Conservation (phyloP, 495 filamentous ascomycete species). For the Neurospora hispaniola region DNA sequence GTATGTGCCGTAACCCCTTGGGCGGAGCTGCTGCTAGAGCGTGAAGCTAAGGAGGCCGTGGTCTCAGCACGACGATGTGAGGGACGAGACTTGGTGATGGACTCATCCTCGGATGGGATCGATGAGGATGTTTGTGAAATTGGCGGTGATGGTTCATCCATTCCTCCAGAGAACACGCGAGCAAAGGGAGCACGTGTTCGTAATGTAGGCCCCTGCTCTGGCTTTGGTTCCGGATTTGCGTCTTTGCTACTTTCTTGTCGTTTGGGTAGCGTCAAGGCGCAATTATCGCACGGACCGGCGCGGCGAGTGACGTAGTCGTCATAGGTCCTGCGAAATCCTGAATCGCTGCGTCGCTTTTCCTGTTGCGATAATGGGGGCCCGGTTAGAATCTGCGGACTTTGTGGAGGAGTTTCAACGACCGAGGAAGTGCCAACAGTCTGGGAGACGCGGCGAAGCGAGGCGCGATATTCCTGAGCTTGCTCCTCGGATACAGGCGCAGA, state of each 20-base stretch:
- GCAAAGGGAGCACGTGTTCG: constrained; percentile 39
- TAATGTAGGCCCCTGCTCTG: constrained; percentile 30
- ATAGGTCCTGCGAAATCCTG: constrained; percentile 41
- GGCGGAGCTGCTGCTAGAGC: constrained; percentile 35
- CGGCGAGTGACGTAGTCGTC: constrained; percentile 45
- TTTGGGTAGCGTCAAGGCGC: constrained; percentile 49
- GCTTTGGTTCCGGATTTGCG: constrained; percentile 1
- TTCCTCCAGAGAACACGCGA: constrained; percentile 29
- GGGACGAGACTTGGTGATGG: constrained; percentile 7
- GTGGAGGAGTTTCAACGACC: constrained; percentile 49
- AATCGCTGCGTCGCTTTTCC: constrained; percentile 31
- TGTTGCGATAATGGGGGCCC: constrained; percentile 17
- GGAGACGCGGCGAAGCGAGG: constrained; percentile 25
- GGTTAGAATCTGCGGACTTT: constrained; percentile 43
- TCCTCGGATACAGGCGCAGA: constrained; percentile 29
- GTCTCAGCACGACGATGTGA: constrained; percentile 23
- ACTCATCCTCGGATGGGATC: constrained; percentile 35
- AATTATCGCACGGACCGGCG: constrained; percentile 49
- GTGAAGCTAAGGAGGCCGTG: constrained; percentile 23
- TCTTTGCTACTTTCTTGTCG: constrained; percentile 31
- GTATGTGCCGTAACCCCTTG: constrained; percentile 53
- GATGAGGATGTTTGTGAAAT: constrained; percentile 36
- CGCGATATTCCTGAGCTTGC: constrained; percentile 31
- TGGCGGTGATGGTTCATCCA: constrained; percentile 29
- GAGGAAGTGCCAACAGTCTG: constrained; percentile 20